Evolutionary conservation across 345 rosid genomes (phyloP), one percentile per base, ranked within the genome.

Genomic region (Citrus hindsii): DNA sequence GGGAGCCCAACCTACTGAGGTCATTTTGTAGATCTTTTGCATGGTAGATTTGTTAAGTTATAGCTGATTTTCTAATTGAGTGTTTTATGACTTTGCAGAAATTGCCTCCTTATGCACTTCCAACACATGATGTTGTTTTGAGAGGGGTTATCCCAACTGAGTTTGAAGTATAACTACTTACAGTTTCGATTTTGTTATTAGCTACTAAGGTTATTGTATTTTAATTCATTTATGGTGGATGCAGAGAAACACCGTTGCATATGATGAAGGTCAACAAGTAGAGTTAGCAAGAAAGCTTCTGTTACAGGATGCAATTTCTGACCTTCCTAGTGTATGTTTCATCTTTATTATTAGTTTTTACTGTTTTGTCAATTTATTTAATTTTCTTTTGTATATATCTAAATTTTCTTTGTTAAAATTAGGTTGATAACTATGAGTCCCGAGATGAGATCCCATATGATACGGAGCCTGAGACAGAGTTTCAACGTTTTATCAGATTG

Each of bases 101-200:
- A 19, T 74, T 92, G 76, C 98, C 98, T 22, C 97, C 82, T 12
- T 94, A 82, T 69, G 92, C 98, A 6, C 88, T 88, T 56, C 98
- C 98, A 35, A 94, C 96, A 2, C 97, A 94, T 84, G 90, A 92
- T 82, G 89, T 90, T 53, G 84, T 86, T 6, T 42, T 79, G 2
- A 85, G 93, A 81, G 98, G 96, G 32, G 78, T 66, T 25, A 76
- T 83, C 18, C 97, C 97, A 21, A 5, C 63, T 3, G 88, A 89
- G 60, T 94, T 94, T 83, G 89, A 87, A 91, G 98, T 92, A 86
- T 35, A 73, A 13, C 14, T 18, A 25, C 18, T 51, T 14, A 8
- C 13, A 19, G 21, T 64, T 69, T 69, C 48, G 33, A 28, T 55
- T 75, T 70, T 30, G 38, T 38, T 58, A 40, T 69, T 62, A 63